These are phyloP conservation scores for Melaleuca quinquenervia DNA, from an alignment of 345 rosid genomes.

Conservation along the genomic window DNA sequence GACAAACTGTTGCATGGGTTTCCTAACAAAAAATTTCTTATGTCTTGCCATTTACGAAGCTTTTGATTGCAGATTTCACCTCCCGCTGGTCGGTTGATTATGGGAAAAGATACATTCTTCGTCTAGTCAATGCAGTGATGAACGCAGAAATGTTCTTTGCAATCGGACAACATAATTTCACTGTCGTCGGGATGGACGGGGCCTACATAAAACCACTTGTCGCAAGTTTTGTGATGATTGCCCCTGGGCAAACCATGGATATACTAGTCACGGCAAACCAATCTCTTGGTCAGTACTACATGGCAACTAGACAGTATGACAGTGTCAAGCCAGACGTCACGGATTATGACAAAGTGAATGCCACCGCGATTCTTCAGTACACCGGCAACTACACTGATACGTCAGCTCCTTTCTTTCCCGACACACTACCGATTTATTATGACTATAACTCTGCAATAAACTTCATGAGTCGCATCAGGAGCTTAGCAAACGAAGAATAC, in stretches of 20 bases:
- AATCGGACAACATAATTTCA: constrained; percentile 5
- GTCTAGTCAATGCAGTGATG: constrained; percentile 5
- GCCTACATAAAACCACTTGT: constrained; percentile 7
- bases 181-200: constrained; percentile 10
- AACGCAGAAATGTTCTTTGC: constrained; percentile 9
- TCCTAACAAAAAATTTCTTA: background rate
- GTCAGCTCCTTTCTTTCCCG: constrained; percentile 1
- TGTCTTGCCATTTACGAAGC: background rate
- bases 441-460: background rate
- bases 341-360: background rate
- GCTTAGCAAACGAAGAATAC: constrained; percentile 2
- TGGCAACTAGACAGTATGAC: constrained; percentile 4
- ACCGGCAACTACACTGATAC: background rate
- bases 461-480: constrained; percentile 3
- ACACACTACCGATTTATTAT: background rate
- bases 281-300: constrained; percentile 2
- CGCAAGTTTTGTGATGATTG: constrained; percentile 2
- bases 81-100: background rate
- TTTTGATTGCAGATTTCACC: background rate
- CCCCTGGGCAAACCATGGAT: constrained; percentile 12
- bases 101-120: constrained; percentile 7
- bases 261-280: constrained; percentile 7
- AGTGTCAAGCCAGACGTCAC: background rate
- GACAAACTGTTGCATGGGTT: background rate
- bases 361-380: constrained; percentile 11